These are phyloP conservation scores for Alternaria novae-zelandiae DNA, from an alignment of 2,329 filamentous ascomycete genomes.

Conservation along the genomic window DNA sequence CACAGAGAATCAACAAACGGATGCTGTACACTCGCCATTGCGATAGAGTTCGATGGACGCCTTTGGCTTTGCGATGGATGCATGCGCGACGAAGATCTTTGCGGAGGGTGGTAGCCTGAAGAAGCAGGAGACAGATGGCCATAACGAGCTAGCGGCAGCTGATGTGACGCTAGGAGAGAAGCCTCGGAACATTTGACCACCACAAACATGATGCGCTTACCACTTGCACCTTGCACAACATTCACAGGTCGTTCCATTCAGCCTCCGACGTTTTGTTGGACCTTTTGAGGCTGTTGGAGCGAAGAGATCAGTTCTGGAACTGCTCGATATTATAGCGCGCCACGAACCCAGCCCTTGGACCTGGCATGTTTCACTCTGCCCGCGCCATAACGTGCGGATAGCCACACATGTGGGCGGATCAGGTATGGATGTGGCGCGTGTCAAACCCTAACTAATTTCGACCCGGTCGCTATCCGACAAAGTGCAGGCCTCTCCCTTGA, in stretches of 20 bases:
- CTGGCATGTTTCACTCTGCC: not conserved
- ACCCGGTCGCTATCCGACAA: not conserved
- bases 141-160: not conserved
- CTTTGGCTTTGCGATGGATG: not conserved
- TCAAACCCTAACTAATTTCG: not conserved
- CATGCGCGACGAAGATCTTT: not conserved
- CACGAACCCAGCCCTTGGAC: not conserved
- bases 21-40: not conserved
- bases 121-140: not conserved
- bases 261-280: not conserved
- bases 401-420: not conserved
- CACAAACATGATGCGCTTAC: not conserved
- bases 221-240: not conserved
- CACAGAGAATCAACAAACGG: not conserved
- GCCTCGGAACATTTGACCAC: not conserved
- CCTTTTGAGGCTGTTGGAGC: not conserved
- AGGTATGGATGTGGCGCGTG: not conserved
- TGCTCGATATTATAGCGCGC: not conserved
- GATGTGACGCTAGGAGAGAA: not conserved
- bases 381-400: not conserved
- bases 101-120: not conserved
- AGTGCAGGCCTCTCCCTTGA: not conserved
- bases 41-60: not conserved
- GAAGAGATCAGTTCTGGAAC: not conserved
- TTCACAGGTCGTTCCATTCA: not conserved